Evolutionary conservation across 2,329 filamentous ascomycete genomes (phyloP), one percentile per base, ranked within the genome.

Genomic region (Fusarium sp.): DNA sequence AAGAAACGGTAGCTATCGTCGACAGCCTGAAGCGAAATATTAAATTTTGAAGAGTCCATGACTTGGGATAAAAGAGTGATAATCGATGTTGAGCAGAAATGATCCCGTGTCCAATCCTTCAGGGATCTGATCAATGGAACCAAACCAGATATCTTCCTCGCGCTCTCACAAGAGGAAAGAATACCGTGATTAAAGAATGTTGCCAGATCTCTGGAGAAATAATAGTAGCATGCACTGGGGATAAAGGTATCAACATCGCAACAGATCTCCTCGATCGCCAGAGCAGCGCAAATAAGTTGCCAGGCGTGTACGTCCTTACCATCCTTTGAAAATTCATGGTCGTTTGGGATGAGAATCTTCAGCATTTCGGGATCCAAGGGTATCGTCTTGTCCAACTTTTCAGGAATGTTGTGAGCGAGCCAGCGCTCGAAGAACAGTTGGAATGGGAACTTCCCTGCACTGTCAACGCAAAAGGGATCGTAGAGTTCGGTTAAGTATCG

Each of bases 31-130:
- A 60, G 19, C 5, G 35, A 21, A 1, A 3, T 9, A 10, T 3
- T 18, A 21, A 28, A 6, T 2, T 19, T 43, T 6, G 58, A 60
- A 18, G 35, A 15, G 9, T 16, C 6, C 2, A 37, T n/a, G 2
- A 53, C 18, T 18, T 42, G n/a, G 2, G 44, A 33, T 12, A 60
- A 4, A 7, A 53, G 12, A n/a, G n/a, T n/a, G 3, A 11, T 8
- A 19, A 53, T 3, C 2, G 58, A 53, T 5, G 3, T 8, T 5
- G 37, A 43, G 21, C 46, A 53, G 15, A 33, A 43, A 15, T 53
- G 46, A 12, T 35, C 11, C 2, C 7, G 2, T 6, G 18, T 7
- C 2, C 7, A 15, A 7, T 43, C 2, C 10, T 18, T 33, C 6
- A 52, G 13, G 5, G n/a, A 38, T 25, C 19, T 8, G 3, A 60